These are phyloP conservation scores for Lactarius tabidus DNA, from an alignment of 768 basidiomycete species.

Conservation along the genomic window DNA sequence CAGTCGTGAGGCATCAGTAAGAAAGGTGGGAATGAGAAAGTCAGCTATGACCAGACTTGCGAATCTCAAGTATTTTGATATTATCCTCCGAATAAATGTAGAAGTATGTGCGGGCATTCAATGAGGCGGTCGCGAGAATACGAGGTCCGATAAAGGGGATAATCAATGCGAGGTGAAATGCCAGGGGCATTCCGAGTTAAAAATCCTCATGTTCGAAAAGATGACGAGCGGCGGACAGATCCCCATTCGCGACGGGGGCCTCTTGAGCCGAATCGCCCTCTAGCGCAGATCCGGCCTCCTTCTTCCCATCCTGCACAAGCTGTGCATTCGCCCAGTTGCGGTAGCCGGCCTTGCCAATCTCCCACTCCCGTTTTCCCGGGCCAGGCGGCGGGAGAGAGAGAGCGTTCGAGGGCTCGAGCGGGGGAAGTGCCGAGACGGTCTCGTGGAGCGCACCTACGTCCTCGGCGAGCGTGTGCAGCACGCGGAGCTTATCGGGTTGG, in stretches of 20 bases:
- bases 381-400: slow-evolving; percentile 37
- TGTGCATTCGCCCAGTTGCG: slow-evolving; percentile 69
- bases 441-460: slow-evolving; percentile 44
- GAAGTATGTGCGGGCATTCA: too few relatives aligned
- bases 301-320: slow-evolving; percentile 39
- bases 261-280: neutral
- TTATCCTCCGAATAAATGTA: neutral
- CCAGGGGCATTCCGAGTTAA: neutral
- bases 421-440: slow-evolving; percentile 47
- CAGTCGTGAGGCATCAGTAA: neutral
- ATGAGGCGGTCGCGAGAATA: too few relatives aligned
- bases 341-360: slow-evolving; percentile 70
- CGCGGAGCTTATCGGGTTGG: slow-evolving; percentile 37
- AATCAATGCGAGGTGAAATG: neutral
- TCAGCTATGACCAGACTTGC: neutral
- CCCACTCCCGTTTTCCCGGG: slow-evolving; percentile 74
- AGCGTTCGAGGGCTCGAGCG: slow-evolving; percentile 26
- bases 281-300: neutral
- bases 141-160: too few relatives aligned
- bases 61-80: neutral
- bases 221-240: slow-evolving; percentile 6
- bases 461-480: slow-evolving; percentile 39
- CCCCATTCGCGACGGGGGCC: neutral
- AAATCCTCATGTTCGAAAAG: neutral
- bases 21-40: neutral